A percentile compares a stretch with the other conserved stretches of the same genome.
phyloP scores from a whole-genome alignment of 768 basidiomycete genomes.

The Suillus occidentalis region DNA sequence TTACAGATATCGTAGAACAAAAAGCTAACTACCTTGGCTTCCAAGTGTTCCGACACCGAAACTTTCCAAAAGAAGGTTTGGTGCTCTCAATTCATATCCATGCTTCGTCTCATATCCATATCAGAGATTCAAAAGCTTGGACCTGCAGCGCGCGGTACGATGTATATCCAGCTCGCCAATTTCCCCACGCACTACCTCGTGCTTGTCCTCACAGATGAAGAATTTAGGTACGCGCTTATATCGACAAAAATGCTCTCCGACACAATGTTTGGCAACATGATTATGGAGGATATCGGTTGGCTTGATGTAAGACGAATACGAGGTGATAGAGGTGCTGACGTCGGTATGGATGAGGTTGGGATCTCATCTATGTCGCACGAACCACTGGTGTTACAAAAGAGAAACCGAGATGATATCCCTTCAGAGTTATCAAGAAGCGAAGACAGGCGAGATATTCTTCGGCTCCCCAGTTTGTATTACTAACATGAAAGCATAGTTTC shows the following conservation, averaged over 20 bases:
- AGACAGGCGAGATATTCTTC: constrained; percentile 25
- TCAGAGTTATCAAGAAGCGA: constrained; percentile 20
- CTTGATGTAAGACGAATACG: constrained; percentile 70
- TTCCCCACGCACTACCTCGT: constrained; percentile 85
- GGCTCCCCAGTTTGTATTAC: constrained; percentile 4
- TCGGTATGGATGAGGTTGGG: constrained; percentile 13
- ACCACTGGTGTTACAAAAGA: constrained; percentile 26
- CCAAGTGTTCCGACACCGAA: constrained; percentile 66
- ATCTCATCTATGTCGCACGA: constrained; percentile 19
- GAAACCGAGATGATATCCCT: constrained; percentile 25
- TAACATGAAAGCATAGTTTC: constrained; percentile 41
- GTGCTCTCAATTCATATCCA: neutral
- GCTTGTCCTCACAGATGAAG: constrained; percentile 74
- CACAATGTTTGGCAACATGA: constrained; percentile 56
- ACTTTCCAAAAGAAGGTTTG: constrained; percentile 65
- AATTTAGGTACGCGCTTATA: constrained; percentile 82
- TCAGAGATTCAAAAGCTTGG: constrained; percentile 76
- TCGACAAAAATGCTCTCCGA: constrained; percentile 56
- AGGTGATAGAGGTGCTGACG: constrained; percentile 35
- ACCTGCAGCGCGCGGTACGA: constrained; percentile 51
- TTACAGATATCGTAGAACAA: constrained; percentile 78
- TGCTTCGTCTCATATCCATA: constrained; percentile 1
- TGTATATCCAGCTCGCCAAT: constrained; percentile 77
- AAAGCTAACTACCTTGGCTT: constrained; percentile 87
- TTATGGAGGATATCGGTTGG: constrained; percentile 80